Evolutionary conservation across 257 asterid genomes (phyloP), one percentile per base, ranked within the genome.

Genomic region (Anisodus tanguticus): DNA sequence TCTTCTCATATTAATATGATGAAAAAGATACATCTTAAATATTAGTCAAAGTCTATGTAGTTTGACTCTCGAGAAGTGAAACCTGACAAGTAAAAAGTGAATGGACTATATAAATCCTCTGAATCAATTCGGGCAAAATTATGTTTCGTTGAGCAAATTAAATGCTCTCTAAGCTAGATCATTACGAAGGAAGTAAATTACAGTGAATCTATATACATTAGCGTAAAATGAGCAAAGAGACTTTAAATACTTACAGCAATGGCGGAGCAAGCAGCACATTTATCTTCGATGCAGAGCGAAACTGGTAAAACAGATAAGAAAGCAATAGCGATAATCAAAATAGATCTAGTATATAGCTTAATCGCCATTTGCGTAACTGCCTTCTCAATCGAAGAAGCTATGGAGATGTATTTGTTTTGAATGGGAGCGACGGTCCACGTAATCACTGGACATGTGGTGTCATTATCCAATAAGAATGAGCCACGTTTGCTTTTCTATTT

Each of bases 231-330:
- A 67, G 74, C 22, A 67, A 37, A 10, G n/a, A 6, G 82, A 12
- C n/a, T 10, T 55, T 55, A 71, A 84, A 45, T 31, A 89, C 94
- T 92, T 83, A 94, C 99, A 79, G 98, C 99, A 90, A 96, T 92
- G 70, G 98, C 97, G 79, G 90, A 87, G 88, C 99, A 96, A 85
- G 99, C 98, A 64, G 93, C 87, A 84, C 99, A 96, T 90, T 94
- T 96, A 76, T 96, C 93, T 72, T 94, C 97, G 80, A 96, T 88
- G 67, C 91, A 91, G 22, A 86, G 70, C 0, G 35, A 31, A 1
- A 1, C 35, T 31, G 35, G 5, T 8, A 87, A 51, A 66, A 92
- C 59, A 69, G 83, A 82, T 10, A 82, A 37, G 59, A 60, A 37
- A 19, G 53, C 53, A 17, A 31, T 31, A 31, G 35, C 35, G 35